A percentile compares a stretch with the other conserved stretches of the same genome.
Conservation (phyloP, 805 yeast genomes). For the Cyberlindnera euphorbiae region DNA sequence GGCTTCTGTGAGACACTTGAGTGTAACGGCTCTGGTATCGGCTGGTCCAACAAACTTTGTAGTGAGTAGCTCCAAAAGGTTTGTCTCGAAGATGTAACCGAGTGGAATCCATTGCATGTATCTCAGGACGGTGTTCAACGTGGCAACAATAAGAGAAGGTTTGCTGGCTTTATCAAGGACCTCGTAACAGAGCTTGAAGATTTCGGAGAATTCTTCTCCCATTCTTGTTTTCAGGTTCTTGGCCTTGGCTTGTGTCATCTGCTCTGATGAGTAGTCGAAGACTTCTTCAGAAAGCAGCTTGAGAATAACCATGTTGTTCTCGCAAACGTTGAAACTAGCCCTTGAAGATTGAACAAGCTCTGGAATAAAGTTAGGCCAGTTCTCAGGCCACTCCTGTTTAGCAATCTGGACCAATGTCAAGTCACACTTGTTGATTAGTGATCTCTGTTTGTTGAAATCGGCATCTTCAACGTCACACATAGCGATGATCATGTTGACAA, state of each 20-base stretch:
- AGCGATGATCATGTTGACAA: constrained; percentile 88
- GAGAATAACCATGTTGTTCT: constrained; percentile 92
- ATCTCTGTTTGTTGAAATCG: constrained; percentile 63
- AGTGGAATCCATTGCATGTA: constrained; percentile 94
- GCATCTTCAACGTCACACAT: constrained; percentile 85
- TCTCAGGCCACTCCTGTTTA: constrained; percentile 98
- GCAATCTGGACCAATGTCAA: constrained; percentile 89
- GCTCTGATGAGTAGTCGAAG: constrained; percentile 92
- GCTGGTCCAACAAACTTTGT: constrained; percentile 71
- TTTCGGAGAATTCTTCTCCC: constrained; percentile 88
- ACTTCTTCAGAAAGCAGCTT: constrained; percentile 91
- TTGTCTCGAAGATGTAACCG: constrained; percentile 85
- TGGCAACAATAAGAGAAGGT: constrained; percentile 77
- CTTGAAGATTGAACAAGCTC: constrained; percentile 84
- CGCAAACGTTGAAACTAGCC: constrained; percentile 89
- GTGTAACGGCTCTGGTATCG: constrained; percentile 76
- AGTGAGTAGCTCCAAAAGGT: constrained; percentile 65
- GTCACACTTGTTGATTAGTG: constrained; percentile 89
- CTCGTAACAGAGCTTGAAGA: constrained; percentile 89
- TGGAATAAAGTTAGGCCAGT: constrained; percentile 97
- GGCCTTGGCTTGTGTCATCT: constrained; percentile 94
- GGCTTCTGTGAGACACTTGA: constrained; percentile 92
- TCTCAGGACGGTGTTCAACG: constrained; percentile 74
- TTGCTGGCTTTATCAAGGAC: constrained; percentile 86
- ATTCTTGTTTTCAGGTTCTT: constrained; percentile 74